Base-by-base conservation (phyloP, 352 stramenopile species). In the Globisporangium cederbergense region DNA sequence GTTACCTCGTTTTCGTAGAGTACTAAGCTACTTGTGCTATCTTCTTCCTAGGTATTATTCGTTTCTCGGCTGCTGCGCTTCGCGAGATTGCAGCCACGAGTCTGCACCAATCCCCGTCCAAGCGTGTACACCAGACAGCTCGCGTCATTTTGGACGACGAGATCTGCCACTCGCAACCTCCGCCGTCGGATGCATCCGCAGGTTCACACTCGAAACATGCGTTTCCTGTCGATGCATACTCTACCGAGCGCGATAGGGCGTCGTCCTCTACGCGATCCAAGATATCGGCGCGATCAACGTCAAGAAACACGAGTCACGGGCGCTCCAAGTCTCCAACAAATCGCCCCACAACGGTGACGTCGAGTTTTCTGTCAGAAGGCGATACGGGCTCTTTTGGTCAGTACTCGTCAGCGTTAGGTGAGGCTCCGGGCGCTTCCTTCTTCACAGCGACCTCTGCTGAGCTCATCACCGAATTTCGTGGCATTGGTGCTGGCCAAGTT, bases 131-230 rank as follows among this genome's bases (percentile, higher is more conserved):
- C 56, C 79, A 91, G 56, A 88, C 78, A 11, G 82, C 82, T 36
- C 78, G 79, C 13, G 67, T 87, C 20, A 91, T 91, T 64, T 64
- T 91, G 25, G 79, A 88, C 10, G 82, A 89, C 18, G 71, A 86
- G 6, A 45, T 58, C 20, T 73, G 62, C 43, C 58, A 64, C 47
- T 38, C 59, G 6, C 42, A 47, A 16, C 40, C 42, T 18, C 11
- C 49, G 36, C 4, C 62, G 36, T 4, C 62, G 7, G 57, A 61
- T 34, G 18, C 25, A n/a, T 16, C 22, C 38, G 22, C 34, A 20
- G 13, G 4, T 13, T 1, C 28, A 13, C 10, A 25, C 4, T 58
- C 51, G 18, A 53, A 8, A 13, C 47, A 46, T 36, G 30, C 58
- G 22, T 38, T 25, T 43, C 9, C 45, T 36, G 38, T 4, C 13